Percentiles rank a stretch among this genome's conserved stretches.
Conservation (phyloP, 169 alveolate genomes). For the Plasmodium gaboni region DNA sequence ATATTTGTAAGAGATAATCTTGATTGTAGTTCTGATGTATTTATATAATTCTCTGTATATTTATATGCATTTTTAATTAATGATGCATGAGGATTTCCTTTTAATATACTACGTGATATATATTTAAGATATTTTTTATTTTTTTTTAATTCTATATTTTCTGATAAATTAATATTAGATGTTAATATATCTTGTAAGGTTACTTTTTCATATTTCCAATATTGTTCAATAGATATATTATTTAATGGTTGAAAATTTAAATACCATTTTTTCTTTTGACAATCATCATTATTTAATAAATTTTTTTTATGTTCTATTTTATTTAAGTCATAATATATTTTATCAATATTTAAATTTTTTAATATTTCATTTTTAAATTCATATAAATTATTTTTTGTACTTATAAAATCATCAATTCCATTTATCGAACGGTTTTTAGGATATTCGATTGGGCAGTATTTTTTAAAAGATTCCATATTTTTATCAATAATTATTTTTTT, state of each 20-base stretch:
- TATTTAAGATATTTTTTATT: constrained; percentile 65
- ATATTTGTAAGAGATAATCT: constrained; percentile 24
- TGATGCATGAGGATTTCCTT: constrained; percentile 74
- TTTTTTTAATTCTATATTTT: constrained; percentile 28
- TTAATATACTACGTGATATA: constrained; percentile 33
- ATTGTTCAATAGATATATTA: constrained; percentile 64
- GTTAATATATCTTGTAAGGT: constrained; percentile 50
- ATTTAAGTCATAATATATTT: constrained; percentile 20
- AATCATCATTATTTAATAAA: constrained; percentile 32
- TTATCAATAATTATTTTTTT: background rate
- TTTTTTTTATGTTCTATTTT: constrained; percentile 36
- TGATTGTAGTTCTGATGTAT: constrained; percentile 22
- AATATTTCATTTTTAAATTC: constrained; percentile 25
- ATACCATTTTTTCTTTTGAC: constrained; percentile 60
- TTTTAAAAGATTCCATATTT: constrained; percentile 29
- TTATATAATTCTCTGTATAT: constrained; percentile 28
- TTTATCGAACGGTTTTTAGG: constrained; percentile 45
- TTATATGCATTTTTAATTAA: constrained; percentile 36
- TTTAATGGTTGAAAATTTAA: constrained; percentile 57
- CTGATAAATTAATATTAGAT: constrained; percentile 19
- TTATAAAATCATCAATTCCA: constrained; percentile 33
- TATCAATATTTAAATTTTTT: constrained; percentile 27
- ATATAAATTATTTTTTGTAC: constrained; percentile 17
- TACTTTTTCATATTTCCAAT: constrained; percentile 77
- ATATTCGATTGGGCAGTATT: constrained; percentile 46